Base-by-base conservation (phyloP, 306 rosid species). In the Astragalus glycyphyllos region DNA sequence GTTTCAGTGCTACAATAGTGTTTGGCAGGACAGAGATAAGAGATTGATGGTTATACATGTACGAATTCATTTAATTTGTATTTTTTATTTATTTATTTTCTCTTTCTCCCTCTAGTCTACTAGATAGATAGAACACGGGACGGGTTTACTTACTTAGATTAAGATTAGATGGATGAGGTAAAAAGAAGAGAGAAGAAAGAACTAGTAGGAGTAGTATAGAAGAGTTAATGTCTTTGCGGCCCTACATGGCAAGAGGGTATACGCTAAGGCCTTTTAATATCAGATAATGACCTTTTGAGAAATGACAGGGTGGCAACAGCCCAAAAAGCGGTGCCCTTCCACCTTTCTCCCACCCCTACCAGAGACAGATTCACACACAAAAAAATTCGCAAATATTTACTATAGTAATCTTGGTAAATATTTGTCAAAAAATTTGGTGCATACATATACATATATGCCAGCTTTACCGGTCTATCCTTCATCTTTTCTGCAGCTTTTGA, bases 271-370 rank as follows among this genome's bases (percentile, higher is more conserved):
- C 74, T 74, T 84, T 86, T 81, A 86, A 90, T 84, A 79, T 72
- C 79, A 77, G 96, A 94, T 66, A 91, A 73, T 53, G 97, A 90
- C 99, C 53, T 83, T 69, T 86, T 96, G 50, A 68, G 46, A 80
- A 57, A 64, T 15, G 89, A 89, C 96, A 89, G 95, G 90, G 85
- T 88, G 96, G 93, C 86, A 75, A 90, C 86, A 84, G 83, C 85
- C 80, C 84, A 60, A 71, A 16, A 40, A 81, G 92, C 92, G 92
- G 89, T 88, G 97, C 87, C 75, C 81, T 81, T 87, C 89, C 89
- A 90, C 85, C 84, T 84, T 90, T 88, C 93, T 85, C 74, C 87
- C 80, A 17, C 32, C 38, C 67, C 29, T 58, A 65, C 26, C 10
- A 13, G 42, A 38, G 0, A 13, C 31, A 38, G 0, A 50, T 31